These are phyloP conservation scores for Beauveria sp. DNA, from an alignment of 2,329 filamentous ascomycete species.

Conservation along the genomic window DNA sequence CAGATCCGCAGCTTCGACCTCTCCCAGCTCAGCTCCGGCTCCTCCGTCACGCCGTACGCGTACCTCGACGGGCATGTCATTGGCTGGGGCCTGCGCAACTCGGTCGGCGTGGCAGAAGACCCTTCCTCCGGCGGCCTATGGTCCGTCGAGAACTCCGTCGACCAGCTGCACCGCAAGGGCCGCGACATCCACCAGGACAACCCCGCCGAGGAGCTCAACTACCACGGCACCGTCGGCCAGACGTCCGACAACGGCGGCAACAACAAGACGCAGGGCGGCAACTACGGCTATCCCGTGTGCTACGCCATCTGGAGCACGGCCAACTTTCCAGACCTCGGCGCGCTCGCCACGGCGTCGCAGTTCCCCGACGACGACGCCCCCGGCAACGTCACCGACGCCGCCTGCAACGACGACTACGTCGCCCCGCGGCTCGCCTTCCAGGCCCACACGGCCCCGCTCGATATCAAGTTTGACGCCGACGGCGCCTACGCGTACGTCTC, in stretches of 20 bases:
- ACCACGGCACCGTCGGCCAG: slow-evolving; percentile 50
- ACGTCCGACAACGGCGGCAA: slow-evolving; percentile 9
- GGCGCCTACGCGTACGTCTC: slow-evolving; percentile 56
- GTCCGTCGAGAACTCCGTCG: slow-evolving; percentile 63
- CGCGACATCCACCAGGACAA: slow-evolving; percentile 60
- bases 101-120: slow-evolving; percentile 62
- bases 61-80: slow-evolving; percentile 41
- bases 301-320: slow-evolving; percentile 56
- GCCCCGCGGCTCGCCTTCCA: slow-evolving; percentile 49
- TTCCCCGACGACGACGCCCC: slow-evolving; percentile 33
- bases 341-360: slow-evolving; percentile 40
- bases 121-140: slow-evolving; percentile 43
- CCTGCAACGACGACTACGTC: slow-evolving; percentile 35
- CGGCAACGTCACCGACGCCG: slow-evolving; percentile 31
- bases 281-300: slow-evolving; percentile 67
- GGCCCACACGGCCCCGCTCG: slow-evolving; percentile 64
- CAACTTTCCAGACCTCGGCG: slow-evolving; percentile 30
- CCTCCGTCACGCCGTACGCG: slow-evolving; percentile 27
- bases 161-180: slow-evolving; percentile 50
- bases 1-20: slow-evolving; percentile 56
- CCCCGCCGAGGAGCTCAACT: slow-evolving; percentile 68
- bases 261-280: slow-evolving; percentile 30
- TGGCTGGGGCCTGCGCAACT: slow-evolving; percentile 67
- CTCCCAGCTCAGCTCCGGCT: slow-evolving; percentile 19
- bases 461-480: slow-evolving; percentile 56